Evolutionary conservation across 2,329 filamentous ascomycete genomes (phyloP).

Genomic region (Cryphonectria carpinicola): DNA sequence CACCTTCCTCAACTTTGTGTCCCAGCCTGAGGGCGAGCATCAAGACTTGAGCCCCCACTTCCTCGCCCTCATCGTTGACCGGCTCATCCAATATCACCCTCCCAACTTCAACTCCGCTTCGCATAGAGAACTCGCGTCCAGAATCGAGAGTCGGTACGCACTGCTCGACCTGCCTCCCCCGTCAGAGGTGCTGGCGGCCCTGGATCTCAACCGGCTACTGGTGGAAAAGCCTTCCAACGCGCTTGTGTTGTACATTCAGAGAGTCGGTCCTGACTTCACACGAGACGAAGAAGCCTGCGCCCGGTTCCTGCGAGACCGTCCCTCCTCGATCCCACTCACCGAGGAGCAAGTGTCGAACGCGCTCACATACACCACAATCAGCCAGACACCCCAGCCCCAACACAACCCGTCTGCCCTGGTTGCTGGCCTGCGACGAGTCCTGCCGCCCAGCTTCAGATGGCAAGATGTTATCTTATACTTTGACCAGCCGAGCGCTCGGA

Average conservation of each 20-base stretch:
- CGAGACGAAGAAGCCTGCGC: conserved; percentile 71
- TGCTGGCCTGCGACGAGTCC: conserved; percentile 63
- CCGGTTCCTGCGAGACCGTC: conserved; percentile 56
- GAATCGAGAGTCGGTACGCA: conserved; percentile 70
- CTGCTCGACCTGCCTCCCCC: conserved; percentile 62
- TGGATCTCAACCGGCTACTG: conserved; percentile 71
- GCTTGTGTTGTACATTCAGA: conserved; percentile 71
- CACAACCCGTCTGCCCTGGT: conserved; percentile 61
- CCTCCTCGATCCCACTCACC: conserved; percentile 63
- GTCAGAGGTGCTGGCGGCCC: conserved; percentile 68
- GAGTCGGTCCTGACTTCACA: conserved; percentile 75
- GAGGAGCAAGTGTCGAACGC: conserved; percentile 84
- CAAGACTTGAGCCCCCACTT: conserved; percentile 70
- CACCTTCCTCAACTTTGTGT: conserved; percentile 77
- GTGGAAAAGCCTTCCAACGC: conserved; percentile 60
- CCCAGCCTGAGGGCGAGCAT: conserved; percentile 65
- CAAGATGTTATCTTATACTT: conserved; percentile 76
- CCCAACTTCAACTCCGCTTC: conserved; percentile 80
- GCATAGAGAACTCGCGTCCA: conserved; percentile 70
- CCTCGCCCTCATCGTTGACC: conserved; percentile 80
- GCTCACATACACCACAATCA: conserved; percentile 68
- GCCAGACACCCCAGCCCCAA: conserved; percentile 54
- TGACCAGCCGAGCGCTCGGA: conserved; percentile 75
- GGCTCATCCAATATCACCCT: conserved; percentile 84
- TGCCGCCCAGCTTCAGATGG: conserved; percentile 69